These are phyloP conservation scores for Colletotrichum cereale DNA, from an alignment of 2,329 filamentous ascomycete species.

Conservation along the genomic window DNA sequence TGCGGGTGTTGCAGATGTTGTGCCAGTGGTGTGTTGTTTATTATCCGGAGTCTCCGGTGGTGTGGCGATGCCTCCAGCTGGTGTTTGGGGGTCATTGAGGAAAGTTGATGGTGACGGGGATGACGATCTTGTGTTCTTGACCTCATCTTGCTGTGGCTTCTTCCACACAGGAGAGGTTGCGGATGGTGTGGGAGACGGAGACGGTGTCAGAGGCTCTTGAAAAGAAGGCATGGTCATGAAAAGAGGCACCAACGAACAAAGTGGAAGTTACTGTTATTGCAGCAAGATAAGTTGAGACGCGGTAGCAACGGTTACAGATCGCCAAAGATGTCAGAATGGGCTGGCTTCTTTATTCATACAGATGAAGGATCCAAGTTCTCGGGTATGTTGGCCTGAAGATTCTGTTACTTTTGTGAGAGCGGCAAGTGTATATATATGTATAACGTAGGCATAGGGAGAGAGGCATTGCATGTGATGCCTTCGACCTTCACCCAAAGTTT, in stretches of 20 bases:
- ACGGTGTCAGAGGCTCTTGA: slow-evolving; percentile 7
- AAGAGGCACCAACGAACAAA: background rate
- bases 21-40: background rate
- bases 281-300: background rate
- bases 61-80: slow-evolving; percentile 7
- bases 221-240: slow-evolving; percentile 19
- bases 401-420: no score
- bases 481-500: background rate
- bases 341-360: slow-evolving; percentile 5
- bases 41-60: slow-evolving; percentile 13
- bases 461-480: background rate
- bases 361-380: background rate
- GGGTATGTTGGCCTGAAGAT: background rate
- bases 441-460: background rate
- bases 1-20: background rate
- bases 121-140: background rate
- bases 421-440: slow-evolving; percentile 5
- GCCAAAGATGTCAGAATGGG: background rate
- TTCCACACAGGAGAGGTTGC: background rate
- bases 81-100: background rate
- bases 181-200: slow-evolving; percentile 8
- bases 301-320: background rate
- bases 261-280: background rate
- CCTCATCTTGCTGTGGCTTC: slow-evolving; percentile 18
- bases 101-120: background rate